These are phyloP conservation scores for Penicillium malachiteum DNA, from an alignment of 495 filamentous ascomycete species.

Conservation along the genomic window DNA sequence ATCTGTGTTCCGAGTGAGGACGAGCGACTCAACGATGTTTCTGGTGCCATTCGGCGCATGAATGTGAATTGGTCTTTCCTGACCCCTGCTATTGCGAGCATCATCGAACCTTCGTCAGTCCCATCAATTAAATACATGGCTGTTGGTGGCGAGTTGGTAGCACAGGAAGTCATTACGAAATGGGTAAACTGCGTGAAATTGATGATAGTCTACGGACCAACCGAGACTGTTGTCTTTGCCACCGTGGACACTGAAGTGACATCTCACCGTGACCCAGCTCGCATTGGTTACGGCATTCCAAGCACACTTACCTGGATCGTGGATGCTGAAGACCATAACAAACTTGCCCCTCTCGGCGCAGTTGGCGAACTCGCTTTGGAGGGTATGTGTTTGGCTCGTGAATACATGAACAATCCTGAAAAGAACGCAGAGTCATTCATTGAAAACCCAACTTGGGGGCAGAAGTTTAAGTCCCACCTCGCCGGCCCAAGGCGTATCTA, in stretches of 20 bases:
- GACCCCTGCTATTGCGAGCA: constrained; percentile 53
- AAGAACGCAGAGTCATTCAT: constrained; percentile 53
- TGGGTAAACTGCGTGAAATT: constrained; percentile 53
- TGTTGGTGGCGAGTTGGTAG: constrained; percentile 48
- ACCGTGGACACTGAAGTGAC: constrained; percentile 34
- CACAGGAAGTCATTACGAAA: constrained; percentile 48
- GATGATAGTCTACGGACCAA: constrained; percentile 61
- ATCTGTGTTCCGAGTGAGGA: constrained; percentile 62
- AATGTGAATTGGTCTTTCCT: constrained; percentile 51
- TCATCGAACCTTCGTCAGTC: constrained; percentile 46
- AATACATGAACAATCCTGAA: constrained; percentile 52
- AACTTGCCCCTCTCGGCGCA: constrained; percentile 50
- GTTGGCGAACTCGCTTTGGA: constrained; percentile 55
- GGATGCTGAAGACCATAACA: constrained; percentile 47
- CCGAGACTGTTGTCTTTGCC: constrained; percentile 48
- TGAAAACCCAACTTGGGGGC: constrained; percentile 34
- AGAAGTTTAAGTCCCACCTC: constrained; percentile 19
- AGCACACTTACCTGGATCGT: constrained; percentile 55
- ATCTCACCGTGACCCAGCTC: constrained; percentile 34
- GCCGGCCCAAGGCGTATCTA: constrained; percentile 39
- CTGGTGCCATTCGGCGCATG: constrained; percentile 47
- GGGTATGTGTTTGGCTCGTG: constrained; percentile 48
- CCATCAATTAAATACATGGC: constrained; percentile 45
- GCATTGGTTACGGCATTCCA: constrained; percentile 49
- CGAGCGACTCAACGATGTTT: constrained; percentile 51